phyloP scores from a whole-genome alignment of 2,329 filamentous ascomycete genomes.

The Golovinomyces cichoracearum region DNA sequence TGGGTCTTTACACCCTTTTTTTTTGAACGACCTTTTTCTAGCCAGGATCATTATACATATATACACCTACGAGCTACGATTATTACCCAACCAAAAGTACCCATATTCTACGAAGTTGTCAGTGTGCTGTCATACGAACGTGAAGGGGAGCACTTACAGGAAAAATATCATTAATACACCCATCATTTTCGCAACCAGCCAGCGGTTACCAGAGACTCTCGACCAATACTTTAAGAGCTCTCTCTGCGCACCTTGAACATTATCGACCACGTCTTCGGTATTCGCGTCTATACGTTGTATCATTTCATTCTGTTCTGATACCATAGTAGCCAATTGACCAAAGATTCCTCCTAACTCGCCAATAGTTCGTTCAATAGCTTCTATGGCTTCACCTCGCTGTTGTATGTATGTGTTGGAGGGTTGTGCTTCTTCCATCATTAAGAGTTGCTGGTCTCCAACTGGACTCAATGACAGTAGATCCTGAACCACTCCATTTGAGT shows the following conservation, averaged over 20 bases:
- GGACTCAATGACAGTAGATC: constrained; percentile 71
- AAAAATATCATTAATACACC: constrained; percentile 89
- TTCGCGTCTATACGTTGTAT: constrained; percentile 94
- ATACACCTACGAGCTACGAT: not conserved
- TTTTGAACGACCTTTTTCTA: no score
- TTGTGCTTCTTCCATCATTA: constrained; percentile 83
- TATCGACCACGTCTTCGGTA: constrained; percentile 92
- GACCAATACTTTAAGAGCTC: constrained; percentile 95
- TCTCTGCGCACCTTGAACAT: constrained; percentile 85
- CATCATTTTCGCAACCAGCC: constrained; percentile 74
- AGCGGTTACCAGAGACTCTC: constrained; percentile 76
- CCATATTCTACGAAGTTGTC: constrained; percentile 11
- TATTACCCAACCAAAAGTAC: constrained; percentile 11
- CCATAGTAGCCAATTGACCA: constrained; percentile 85
- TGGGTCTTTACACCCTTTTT: no score
- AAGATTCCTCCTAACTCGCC: constrained; percentile 79
- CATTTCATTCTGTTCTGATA: constrained; percentile 91
- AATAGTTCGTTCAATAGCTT: constrained; percentile 89
- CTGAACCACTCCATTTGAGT: constrained; percentile 34
- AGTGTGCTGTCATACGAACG: not conserved
- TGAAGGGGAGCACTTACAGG: constrained; percentile 22
- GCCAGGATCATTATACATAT: no score
- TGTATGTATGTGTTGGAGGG: constrained; percentile 72
- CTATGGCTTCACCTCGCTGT: constrained; percentile 81
- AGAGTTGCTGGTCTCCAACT: constrained; percentile 59